Conservation (phyloP, 139 green algal genomes). For the Pleodorina starrii region DNA sequence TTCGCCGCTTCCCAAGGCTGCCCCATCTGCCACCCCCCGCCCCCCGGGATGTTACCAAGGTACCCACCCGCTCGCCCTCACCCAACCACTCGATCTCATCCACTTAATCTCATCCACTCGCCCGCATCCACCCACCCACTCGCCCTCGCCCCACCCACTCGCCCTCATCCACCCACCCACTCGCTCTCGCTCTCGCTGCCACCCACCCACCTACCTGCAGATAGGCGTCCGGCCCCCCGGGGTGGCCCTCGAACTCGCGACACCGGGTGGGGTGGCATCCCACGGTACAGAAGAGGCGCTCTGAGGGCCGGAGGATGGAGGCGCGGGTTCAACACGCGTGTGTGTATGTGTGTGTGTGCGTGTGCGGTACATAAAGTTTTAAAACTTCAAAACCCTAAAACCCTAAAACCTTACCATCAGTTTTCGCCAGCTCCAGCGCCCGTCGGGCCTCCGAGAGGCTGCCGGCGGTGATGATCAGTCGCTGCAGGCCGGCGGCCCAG, state of each 20-base stretch:
- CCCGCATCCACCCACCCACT: too few species aligned
- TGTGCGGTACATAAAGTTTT: too few species aligned
- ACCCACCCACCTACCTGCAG: constrained; percentile 49
- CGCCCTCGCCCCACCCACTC: too few species aligned
- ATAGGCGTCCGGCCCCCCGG: constrained; percentile 68
- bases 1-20: too few species aligned
- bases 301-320: constrained; percentile 47
- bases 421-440: constrained; percentile 70
- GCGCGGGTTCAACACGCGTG: background rate
- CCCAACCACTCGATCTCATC: too few species aligned
- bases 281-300: constrained; percentile 85
- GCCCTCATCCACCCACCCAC: too few species aligned
- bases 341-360: background rate
- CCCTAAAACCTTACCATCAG: constrained; percentile 6
- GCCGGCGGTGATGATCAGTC: constrained; percentile 86
- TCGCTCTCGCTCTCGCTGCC: too few species aligned
- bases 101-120: too few species aligned
- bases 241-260: constrained; percentile 77
- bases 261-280: constrained; percentile 91
- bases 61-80: too few species aligned
- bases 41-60: too few species aligned
- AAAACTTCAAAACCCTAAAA: background rate
- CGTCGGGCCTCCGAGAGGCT: constrained; percentile 67
- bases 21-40: too few species aligned
- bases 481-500: constrained; percentile 63